Percentiles rank a stretch among this genome's conserved stretches.
These are phyloP conservation scores for Leccinum boreale DNA, from an alignment of 768 basidiomycete species.

Conservation along the genomic window DNA sequence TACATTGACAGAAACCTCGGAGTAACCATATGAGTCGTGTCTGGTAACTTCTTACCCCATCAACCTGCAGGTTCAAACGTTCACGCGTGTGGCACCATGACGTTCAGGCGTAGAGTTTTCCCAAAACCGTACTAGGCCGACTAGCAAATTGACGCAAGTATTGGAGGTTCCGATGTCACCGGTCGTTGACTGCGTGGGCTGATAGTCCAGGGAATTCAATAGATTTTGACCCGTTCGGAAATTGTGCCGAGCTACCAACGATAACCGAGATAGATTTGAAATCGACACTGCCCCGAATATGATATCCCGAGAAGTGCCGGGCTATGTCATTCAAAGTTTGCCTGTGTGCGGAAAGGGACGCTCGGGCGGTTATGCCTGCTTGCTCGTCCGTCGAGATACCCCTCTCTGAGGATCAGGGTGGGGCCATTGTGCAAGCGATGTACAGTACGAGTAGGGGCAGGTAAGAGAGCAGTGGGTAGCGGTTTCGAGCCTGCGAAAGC, in stretches of 20 bases:
- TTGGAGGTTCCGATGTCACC: too few species aligned
- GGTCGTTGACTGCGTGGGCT: not conserved
- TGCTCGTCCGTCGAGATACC: too few species aligned
- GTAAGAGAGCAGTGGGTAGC: too few species aligned
- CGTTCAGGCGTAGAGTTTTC: slow-evolving; percentile 46
- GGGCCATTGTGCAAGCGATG: too few species aligned
- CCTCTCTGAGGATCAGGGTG: too few species aligned
- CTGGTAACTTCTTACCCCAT: slow-evolving; percentile 37
- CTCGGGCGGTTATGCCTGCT: too few species aligned
- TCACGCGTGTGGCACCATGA: slow-evolving; percentile 33
- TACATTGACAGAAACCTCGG: slow-evolving; percentile 42
- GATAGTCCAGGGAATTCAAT: not conserved
- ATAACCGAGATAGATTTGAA: not conserved
- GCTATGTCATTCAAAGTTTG: too few species aligned
- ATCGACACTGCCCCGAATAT: not conserved
- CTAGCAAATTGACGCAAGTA: too few species aligned
- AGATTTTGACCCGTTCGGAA: not conserved
- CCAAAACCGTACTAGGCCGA: slow-evolving; percentile 32
- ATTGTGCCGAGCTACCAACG: not conserved
- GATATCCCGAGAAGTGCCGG: too few species aligned
- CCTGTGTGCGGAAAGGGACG: too few species aligned
- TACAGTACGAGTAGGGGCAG: too few species aligned
- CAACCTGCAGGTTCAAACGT: slow-evolving; percentile 28
- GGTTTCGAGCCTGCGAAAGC: too few species aligned
- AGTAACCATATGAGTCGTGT: slow-evolving; percentile 45